These are phyloP conservation scores for Hyphodiscus hymeniophilus DNA, from an alignment of 495 filamentous ascomycete species.

Conservation along the genomic window DNA sequence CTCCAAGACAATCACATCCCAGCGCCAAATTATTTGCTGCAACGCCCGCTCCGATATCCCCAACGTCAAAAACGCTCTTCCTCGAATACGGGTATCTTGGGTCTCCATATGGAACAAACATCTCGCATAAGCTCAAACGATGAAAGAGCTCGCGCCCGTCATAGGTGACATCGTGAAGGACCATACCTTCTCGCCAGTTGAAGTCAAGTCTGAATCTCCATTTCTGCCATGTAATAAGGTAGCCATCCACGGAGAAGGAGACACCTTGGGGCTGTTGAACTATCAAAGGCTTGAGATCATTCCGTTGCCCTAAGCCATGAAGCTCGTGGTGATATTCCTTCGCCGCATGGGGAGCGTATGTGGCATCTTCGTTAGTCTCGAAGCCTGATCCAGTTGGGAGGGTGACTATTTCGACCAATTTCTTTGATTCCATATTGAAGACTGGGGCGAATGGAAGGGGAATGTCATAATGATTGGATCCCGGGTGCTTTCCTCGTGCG, in stretches of 20 bases:
- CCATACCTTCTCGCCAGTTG: slow-evolving; percentile 65
- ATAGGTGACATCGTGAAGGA: slow-evolving; percentile 57
- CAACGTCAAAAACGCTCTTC: slow-evolving; percentile 72
- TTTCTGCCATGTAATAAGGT: slow-evolving; percentile 58
- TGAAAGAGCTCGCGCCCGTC: slow-evolving; percentile 67
- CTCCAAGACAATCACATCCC: slow-evolving; percentile 46
- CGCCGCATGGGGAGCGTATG: slow-evolving; percentile 5
- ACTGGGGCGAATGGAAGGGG: slow-evolving; percentile 17
- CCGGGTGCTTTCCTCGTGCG: slow-evolving; percentile 9
- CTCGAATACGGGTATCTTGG: slow-evolving; percentile 65
- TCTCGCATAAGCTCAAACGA: slow-evolving; percentile 62
- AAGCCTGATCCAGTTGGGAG: slow-evolving; percentile 14
- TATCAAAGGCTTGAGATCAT: slow-evolving; percentile 31
- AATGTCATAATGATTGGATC: slow-evolving; percentile 17
- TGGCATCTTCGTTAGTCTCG: slow-evolving; percentile 5
- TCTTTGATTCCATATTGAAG: slow-evolving; percentile 10
- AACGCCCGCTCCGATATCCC: slow-evolving; percentile 65
- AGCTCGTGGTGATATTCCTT: slow-evolving; percentile 20
- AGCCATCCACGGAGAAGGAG: slow-evolving; percentile 37
- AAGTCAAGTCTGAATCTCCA: slow-evolving; percentile 66
- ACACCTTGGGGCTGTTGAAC: slow-evolving; percentile 44
- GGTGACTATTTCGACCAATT: slow-evolving; percentile 12
- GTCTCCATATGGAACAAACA: slow-evolving; percentile 72
- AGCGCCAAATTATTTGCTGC: slow-evolving; percentile 72
- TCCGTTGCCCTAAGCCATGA: slow-evolving; percentile 1